These are phyloP conservation scores for Acer saccharum DNA, from an alignment of 345 rosid genomes.

Conservation along the genomic window DNA sequence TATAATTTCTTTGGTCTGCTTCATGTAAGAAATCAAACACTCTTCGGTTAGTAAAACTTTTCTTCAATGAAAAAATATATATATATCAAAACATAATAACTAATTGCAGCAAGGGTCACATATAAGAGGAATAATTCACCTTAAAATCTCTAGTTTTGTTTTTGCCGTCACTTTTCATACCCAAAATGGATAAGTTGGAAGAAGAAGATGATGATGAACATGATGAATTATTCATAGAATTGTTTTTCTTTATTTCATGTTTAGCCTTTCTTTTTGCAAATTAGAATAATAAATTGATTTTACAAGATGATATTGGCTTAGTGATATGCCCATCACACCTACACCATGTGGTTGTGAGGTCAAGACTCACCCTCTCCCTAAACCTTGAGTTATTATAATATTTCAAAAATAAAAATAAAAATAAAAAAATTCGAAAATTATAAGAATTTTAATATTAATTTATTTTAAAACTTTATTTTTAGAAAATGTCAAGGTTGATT, in stretches of 20 bases:
- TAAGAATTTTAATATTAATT: too few relatives aligned
- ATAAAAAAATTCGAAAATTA: too few relatives aligned
- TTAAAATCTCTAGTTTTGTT: slow-evolving; percentile 20
- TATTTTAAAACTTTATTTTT: too few relatives aligned
- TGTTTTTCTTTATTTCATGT: slow-evolving; percentile 10
- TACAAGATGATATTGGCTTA: too few relatives aligned
- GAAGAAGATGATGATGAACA: slow-evolving; percentile 21
- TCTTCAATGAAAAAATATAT: background rate
- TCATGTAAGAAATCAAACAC: slow-evolving; percentile 21
- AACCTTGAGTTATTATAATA: too few relatives aligned
- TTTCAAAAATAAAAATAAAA: too few relatives aligned
- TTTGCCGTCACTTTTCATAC: slow-evolving; percentile 25
- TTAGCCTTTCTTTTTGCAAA: too few relatives aligned
- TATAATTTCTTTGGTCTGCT: slow-evolving; percentile 30
- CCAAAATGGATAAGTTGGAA: slow-evolving; percentile 22
- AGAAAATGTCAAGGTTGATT: too few relatives aligned
- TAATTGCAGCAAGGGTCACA: background rate
- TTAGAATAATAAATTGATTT: too few relatives aligned
- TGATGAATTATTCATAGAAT: slow-evolving; percentile 14
- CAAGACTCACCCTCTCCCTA: too few relatives aligned
- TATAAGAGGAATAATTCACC: slow-evolving; percentile 18
- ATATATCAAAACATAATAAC: background rate
- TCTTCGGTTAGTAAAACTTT: slow-evolving; percentile 1
- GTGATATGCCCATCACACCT: too few relatives aligned
- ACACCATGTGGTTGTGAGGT: too few relatives aligned